A percentile compares a stretch with the other conserved stretches of the same genome.
These are phyloP conservation scores for Phytophthora chlamydospora DNA, from an alignment of 352 stramenopile species.

Conservation along the genomic window DNA sequence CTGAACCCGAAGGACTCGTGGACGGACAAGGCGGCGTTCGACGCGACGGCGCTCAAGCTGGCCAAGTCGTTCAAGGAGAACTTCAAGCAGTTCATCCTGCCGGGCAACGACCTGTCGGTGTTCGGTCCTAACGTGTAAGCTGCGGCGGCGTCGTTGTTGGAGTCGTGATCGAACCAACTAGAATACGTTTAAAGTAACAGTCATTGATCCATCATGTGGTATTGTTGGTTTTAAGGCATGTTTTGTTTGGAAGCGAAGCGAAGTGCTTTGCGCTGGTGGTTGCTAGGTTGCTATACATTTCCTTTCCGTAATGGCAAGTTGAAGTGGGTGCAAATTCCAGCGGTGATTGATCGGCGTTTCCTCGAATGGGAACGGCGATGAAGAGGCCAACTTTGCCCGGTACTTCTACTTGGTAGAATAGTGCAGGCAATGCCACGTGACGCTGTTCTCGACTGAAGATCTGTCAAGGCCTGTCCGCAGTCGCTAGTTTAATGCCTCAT, in stretches of 20 bases:
- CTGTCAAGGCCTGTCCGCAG: too few species aligned
- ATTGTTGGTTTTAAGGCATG: too few species aligned
- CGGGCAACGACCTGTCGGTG: conserved; percentile 74
- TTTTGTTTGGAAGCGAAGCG: too few species aligned
- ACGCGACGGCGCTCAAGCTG: conserved; percentile 76
- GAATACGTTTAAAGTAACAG: too few species aligned
- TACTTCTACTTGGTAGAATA: too few species aligned
- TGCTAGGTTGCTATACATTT: neutral
- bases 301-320: conserved; percentile 21
- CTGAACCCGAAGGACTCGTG: conserved; percentile 79
- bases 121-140: conserved; percentile 59
- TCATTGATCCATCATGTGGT: too few species aligned
- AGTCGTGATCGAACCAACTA: too few species aligned
- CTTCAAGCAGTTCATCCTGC: conserved; percentile 88
- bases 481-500: too few species aligned
- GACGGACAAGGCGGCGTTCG: conserved; percentile 81
- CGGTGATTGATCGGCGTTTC: conserved; percentile 2
- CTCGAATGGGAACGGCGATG: neutral
- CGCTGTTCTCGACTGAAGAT: too few species aligned
- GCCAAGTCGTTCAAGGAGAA: conserved; percentile 81
- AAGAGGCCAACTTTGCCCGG: too few species aligned
- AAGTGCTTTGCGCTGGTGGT: neutral
- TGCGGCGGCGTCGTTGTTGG: too few species aligned
- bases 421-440: too few species aligned
- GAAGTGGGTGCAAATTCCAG: conserved; percentile 32